Conservation (phyloP, 164 flowering plant species). For the Tinospora cordifolia region DNA sequence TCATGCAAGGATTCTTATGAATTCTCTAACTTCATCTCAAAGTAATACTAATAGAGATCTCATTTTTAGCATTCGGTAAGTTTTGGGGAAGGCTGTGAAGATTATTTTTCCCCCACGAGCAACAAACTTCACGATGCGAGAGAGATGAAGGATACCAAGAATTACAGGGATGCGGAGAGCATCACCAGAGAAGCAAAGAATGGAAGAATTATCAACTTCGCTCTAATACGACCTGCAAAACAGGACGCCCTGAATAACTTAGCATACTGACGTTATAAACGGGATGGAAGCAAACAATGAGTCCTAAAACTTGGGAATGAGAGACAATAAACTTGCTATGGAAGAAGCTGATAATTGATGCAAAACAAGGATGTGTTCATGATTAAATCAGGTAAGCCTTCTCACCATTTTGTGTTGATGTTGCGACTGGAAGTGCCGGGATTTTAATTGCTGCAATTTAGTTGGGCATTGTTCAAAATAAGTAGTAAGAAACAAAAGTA, state of each 20-base stretch:
- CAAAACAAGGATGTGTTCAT: no score
- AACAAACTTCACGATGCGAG: slow-evolving; percentile 3
- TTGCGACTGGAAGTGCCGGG: slow-evolving; percentile 95
- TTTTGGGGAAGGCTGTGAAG: background rate
- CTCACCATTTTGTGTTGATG: slow-evolving; percentile 62
- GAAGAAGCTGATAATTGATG: background rate
- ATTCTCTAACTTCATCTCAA: background rate
- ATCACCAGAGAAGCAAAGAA: slow-evolving; percentile 11
- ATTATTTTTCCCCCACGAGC: background rate
- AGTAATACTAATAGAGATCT: background rate
- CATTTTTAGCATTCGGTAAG: slow-evolving; percentile 1
- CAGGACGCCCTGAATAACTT: background rate
- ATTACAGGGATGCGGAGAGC: slow-evolving; percentile 10
- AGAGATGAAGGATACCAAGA: background rate
- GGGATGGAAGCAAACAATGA: background rate
- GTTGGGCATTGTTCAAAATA: background rate
- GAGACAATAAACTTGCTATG: background rate
- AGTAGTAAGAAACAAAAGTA: background rate
- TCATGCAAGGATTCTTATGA: background rate
- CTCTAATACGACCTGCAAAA: slow-evolving; percentile 9
- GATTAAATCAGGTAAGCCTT: no score
- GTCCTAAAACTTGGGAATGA: no score
- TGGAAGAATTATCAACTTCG: background rate
- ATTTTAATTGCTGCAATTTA: slow-evolving; percentile 60
- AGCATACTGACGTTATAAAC: background rate